phyloP scores from a whole-genome alignment of 345 rosid genomes.

The Triadica sebifera region DNA sequence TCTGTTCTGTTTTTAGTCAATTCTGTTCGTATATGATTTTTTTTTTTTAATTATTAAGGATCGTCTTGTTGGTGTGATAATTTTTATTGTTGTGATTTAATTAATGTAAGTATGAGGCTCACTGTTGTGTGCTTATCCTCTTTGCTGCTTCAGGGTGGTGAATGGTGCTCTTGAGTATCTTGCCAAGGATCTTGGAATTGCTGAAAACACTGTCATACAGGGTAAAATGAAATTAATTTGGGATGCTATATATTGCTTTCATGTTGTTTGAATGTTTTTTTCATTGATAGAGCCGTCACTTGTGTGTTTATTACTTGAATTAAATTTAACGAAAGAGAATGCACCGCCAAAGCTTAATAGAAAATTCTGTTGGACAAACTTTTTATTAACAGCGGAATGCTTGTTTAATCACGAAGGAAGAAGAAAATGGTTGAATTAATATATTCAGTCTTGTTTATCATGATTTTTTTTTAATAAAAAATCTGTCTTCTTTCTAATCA shows the following conservation, averaged over 20 bases:
- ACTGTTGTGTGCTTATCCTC: neutral
- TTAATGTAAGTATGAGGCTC: neutral
- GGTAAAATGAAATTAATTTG: slow-evolving; percentile 43
- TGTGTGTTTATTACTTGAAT: slow-evolving; percentile 1
- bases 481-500: neutral
- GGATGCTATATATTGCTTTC: neutral
- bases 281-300: neutral
- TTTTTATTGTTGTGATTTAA: neutral
- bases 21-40: neutral
- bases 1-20: neutral
- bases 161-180: slow-evolving; percentile 97
- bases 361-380: neutral
- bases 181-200: slow-evolving; percentile 90
- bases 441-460: neutral
- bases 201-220: slow-evolving; percentile 79
- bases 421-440: neutral
- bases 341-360: neutral
- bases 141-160: slow-evolving; percentile 62
- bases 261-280: neutral
- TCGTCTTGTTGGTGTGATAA: neutral
- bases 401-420: neutral
- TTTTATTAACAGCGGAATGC: neutral
- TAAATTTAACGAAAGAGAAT: neutral
- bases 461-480: neutral
- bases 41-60: neutral